Evolutionary conservation across 1,139 yeast genomes (phyloP).

Genomic region (Candida tunisiensis): DNA sequence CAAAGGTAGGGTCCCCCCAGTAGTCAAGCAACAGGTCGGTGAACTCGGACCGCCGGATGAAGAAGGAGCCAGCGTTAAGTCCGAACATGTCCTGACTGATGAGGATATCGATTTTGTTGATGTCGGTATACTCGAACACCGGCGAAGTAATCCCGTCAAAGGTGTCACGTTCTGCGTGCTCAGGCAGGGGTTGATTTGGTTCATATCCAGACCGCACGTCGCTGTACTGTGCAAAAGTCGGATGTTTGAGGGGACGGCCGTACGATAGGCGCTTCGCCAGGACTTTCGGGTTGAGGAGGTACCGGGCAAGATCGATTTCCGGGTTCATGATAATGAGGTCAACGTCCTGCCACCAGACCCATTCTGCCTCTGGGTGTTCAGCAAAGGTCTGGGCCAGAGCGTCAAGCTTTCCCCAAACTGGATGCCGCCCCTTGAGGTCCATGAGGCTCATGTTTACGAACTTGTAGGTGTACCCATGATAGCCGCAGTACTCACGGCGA

Average conservation of each 20-base stretch:
- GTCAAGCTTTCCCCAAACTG: conserved; percentile 11
- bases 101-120: conserved; percentile 7
- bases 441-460: conserved; percentile 1
- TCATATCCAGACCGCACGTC: too few relatives aligned
- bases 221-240: too few relatives aligned
- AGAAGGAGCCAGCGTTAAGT: conserved; percentile 12
- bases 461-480: conserved; percentile 2
- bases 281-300: conserved; percentile 8
- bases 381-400: conserved; percentile 9
- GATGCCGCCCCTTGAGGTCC: conserved; percentile 5
- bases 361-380: conserved; percentile 9
- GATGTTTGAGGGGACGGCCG: conserved; percentile 5
- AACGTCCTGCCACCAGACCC: conserved; percentile 14
- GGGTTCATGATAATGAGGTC: conserved; percentile 11
- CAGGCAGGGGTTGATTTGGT: background rate
- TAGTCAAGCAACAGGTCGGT: conserved; percentile 7
- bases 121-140: conserved; percentile 2
- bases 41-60: conserved; percentile 9
- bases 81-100: conserved; percentile 9
- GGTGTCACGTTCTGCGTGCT: background rate
- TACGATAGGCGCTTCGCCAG: conserved; percentile 5
- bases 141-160: background rate
- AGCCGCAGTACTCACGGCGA: conserved; percentile 2
- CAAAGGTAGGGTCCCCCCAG: conserved; percentile 9
- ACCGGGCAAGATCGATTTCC: conserved; percentile 8